Percentiles rank a stretch among this genome's conserved stretches.
Evolutionary conservation across 2,329 filamentous ascomycete species (phyloP).

Genomic region (Scolecobasidium constrictum): DNA sequence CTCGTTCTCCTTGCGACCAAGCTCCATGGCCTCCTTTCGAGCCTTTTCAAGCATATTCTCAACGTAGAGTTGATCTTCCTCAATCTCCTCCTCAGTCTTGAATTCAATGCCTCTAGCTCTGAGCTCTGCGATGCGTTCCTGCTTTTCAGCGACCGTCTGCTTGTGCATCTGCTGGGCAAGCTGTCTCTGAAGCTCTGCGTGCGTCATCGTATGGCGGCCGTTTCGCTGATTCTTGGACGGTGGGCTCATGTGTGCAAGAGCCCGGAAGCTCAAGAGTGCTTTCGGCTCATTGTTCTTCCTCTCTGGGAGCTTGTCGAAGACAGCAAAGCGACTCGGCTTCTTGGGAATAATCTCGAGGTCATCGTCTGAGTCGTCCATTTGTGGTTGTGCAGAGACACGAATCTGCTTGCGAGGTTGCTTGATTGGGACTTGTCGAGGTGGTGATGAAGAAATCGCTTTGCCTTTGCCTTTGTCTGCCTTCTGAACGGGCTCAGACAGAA

Average conservation of each 20-base stretch:
- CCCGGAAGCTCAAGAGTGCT: conserved; percentile 57
- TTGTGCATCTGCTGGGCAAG: conserved; percentile 63
- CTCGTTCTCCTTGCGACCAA: conserved; percentile 66
- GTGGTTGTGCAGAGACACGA: conserved; percentile 16
- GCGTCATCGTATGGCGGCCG: conserved; percentile 49
- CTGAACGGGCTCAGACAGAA: conserved; percentile 18
- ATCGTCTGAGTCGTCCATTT: conserved; percentile 42
- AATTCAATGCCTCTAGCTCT: conserved; percentile 70
- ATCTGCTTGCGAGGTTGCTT: conserved; percentile 14
- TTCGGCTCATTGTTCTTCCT: conserved; percentile 52
- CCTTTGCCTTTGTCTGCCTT: conserved; percentile 50
- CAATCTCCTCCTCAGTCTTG: conserved; percentile 77
- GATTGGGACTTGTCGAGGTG: conserved; percentile 11
- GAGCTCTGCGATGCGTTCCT: conserved; percentile 65
- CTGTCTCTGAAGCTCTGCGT: conserved; percentile 55
- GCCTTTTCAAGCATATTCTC: conserved; percentile 84
- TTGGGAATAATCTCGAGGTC: conserved; percentile 54
- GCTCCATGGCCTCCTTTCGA: conserved; percentile 65
- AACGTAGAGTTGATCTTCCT: conserved; percentile 68
- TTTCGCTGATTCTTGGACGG: conserved; percentile 41
- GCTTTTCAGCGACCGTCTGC: conserved; percentile 69
- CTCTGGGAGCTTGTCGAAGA: conserved; percentile 59
- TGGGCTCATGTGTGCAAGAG: conserved; percentile 61
- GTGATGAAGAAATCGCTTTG: conserved; percentile 32
- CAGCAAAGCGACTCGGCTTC: conserved; percentile 27